phyloP scores from a whole-genome alignment of 495 filamentous ascomycete species.

The Xylaria cubensis region DNA sequence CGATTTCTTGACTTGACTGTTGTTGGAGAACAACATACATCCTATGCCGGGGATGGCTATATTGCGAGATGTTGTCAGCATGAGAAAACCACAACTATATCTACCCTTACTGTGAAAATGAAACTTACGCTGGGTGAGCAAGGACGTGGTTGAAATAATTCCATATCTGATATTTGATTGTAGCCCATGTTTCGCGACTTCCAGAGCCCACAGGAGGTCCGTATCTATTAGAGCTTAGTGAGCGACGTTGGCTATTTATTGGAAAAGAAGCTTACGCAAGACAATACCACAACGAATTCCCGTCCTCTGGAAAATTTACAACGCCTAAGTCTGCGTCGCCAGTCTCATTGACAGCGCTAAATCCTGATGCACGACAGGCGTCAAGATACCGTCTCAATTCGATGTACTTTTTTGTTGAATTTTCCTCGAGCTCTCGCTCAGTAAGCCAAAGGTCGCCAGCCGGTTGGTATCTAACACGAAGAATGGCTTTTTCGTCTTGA shows the following conservation, averaged over 20 bases:
- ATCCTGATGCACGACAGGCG: neutral
- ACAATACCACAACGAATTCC: conserved; percentile 5
- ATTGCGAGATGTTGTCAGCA: neutral
- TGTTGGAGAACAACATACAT: neutral
- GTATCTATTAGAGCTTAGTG: neutral
- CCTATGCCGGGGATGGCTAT: neutral
- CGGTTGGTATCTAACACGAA: neutral
- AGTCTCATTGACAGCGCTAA: neutral
- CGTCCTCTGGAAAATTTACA: conserved; percentile 5
- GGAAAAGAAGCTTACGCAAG: neutral
- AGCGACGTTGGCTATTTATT: too few species aligned
- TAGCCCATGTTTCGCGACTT: neutral
- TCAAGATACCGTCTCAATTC: conserved; percentile 1
- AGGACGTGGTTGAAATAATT: conserved; percentile 8
- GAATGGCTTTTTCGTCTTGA: neutral
- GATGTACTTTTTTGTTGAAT: neutral
- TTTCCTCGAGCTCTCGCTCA: neutral
- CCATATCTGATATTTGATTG: neutral
- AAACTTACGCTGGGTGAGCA: neutral
- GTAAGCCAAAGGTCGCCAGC: neutral
- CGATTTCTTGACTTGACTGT: neutral
- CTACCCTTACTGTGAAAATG: too few species aligned
- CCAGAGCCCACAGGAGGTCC: neutral
- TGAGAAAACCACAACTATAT: neutral
- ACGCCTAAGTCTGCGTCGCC: neutral